phyloP scores from a whole-genome alignment of 805 yeast species.

The Monosporozyma aerobia region DNA sequence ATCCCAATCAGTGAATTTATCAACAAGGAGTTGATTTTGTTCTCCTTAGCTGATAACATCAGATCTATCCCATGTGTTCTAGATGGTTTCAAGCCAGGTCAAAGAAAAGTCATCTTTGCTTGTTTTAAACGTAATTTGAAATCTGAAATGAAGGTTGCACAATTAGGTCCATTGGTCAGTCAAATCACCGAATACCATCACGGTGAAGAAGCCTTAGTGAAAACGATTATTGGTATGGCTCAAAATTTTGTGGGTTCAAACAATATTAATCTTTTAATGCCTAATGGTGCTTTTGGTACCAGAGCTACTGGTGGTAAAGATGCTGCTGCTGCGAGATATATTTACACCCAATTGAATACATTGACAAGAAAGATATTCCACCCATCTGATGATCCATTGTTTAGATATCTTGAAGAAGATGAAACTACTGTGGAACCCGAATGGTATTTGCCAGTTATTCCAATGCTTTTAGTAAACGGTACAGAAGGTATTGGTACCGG shows the following conservation, averaged over 20 bases:
- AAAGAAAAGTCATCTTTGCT: constrained; percentile 84
- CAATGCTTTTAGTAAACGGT: constrained; percentile 92
- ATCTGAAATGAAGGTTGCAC: constrained; percentile 80
- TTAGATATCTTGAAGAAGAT: constrained; percentile 80
- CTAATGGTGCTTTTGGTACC: constrained; percentile 94
- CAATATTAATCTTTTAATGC: constrained; percentile 73
- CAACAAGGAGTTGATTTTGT: constrained; percentile 87
- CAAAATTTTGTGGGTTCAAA: constrained; percentile 93
- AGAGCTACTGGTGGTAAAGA: constrained; percentile 97
- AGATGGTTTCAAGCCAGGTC: constrained; percentile 97
- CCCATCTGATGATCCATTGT: constrained; percentile 68
- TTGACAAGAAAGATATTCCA: constrained; percentile 72
- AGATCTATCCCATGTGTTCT: constrained; percentile 90
- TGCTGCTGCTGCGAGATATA: constrained; percentile 96
- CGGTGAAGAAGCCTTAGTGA: constrained; percentile 82
- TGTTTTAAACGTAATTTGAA: constrained; percentile 70
- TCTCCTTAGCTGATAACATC: constrained; percentile 93
- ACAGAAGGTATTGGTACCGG: constrained; percentile 99
- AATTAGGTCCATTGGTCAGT: constrained; percentile 80
- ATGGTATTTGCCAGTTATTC: constrained; percentile 89
- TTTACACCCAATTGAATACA: constrained; percentile 72
- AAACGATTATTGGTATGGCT: constrained; percentile 87
- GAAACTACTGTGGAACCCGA: constrained; percentile 91
- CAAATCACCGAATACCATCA: constrained; percentile 92
- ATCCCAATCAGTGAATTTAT: constrained; percentile 92